Evolutionary conservation across 352 stramenopile genomes (phyloP).

Genomic region (Globisporangium alternatum): DNA sequence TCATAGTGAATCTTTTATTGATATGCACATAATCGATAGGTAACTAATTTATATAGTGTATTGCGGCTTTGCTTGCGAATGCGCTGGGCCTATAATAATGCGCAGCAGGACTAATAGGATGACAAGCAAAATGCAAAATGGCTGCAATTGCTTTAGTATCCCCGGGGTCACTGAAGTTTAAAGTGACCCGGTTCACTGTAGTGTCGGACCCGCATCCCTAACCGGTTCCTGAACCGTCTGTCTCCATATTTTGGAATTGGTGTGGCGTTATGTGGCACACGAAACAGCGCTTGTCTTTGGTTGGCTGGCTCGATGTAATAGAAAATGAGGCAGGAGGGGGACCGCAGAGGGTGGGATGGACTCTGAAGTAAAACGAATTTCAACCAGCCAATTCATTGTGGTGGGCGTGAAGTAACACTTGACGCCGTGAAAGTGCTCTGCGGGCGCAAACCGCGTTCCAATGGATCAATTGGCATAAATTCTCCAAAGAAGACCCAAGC

Average conservation of each 20-base stretch:
- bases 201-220: not conserved
- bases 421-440: conserved; percentile 13
- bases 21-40: too few relatives aligned
- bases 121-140: not conserved
- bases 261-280: not conserved
- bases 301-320: conserved; percentile 8
- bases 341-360: conserved; percentile 3
- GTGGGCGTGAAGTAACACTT: conserved; percentile 43
- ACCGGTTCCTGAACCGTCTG: conserved; percentile 2
- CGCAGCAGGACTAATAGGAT: too few relatives aligned
- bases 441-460: conserved; percentile 27
- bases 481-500: conserved; percentile 86
- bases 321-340: conserved; percentile 1
- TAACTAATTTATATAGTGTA: too few relatives aligned
- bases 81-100: too few relatives aligned
- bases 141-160: not conserved
- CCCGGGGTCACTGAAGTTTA: not conserved
- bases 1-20: too few relatives aligned
- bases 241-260: not conserved
- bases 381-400: conserved; percentile 76
- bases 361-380: conserved; percentile 61
- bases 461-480: conserved; percentile 81
- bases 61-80: too few relatives aligned
- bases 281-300: conserved; percentile 3
- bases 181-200: not conserved